Evolutionary conservation across 257 asterid species (phyloP), one percentile per base, ranked within the genome.

Genomic region (Sherardia arvensis): DNA sequence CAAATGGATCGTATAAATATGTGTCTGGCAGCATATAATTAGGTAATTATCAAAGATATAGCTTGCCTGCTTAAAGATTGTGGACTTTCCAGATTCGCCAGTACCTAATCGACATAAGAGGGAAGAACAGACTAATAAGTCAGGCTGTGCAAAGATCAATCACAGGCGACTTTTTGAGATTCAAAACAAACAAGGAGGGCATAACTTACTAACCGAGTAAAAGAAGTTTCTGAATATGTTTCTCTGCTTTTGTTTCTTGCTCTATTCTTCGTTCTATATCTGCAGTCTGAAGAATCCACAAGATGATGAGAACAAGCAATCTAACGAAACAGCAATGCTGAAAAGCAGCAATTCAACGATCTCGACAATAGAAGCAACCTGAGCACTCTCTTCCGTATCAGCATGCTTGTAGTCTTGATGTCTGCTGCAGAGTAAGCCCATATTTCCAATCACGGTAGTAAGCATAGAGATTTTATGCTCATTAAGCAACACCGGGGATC

Each of bases 21-120:
- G 55, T 48, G 23, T 23, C n/a, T 61, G 58, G 62, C 28, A 25
- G 56, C n/a, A 32, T 17, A 53, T 15, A 53, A 69, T 38, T 17
- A 40, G 59, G 53, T 18, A 48, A 53, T 63, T n/a, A 27, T 29
- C 11, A n/a, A 27, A 47, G 65, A 25, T 43, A 65, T 40, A n/a
- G 61, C 87, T 79, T 83, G 83, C 97, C 99, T 93, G 99, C 87
- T 93, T 93, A 83, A 93, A 90, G 69, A 93, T 90, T 68, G 99
- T 93, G 68, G 99, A 93, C 86, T 93, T 93, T 71, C 99, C 99
- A 56, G 99, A 93, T 76, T 93, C 97, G 76, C 99, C 97, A 59
- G 94, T 85, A 69, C 99, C 99, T 92, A 53, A 48, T 40, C 71
- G 59, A 64, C 66, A 53, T 51, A 49, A 56, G 54, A 47, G 53